Evolutionary conservation across 257 asterid species (phyloP).

Genomic region (Gentiana straminea): DNA sequence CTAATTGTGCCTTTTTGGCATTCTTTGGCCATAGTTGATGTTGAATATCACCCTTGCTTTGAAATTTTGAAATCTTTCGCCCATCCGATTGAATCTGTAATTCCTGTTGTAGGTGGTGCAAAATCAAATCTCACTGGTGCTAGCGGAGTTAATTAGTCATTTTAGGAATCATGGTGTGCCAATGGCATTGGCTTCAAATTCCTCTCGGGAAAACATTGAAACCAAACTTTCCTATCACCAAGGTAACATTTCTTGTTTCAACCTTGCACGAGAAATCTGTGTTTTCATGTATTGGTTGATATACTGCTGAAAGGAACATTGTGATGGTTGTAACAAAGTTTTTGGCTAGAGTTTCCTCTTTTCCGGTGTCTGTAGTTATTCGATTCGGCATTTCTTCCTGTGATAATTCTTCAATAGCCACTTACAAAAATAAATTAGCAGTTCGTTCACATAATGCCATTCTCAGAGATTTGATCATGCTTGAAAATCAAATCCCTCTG

Average conservation of each 20-base stretch:
- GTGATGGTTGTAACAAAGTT: too few relatives aligned
- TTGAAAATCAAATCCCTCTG: too few relatives aligned
- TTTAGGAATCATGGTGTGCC: conserved; percentile 59
- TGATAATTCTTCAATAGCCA: too few relatives aligned
- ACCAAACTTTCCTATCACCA: conserved; percentile 60
- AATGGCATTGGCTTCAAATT: conserved; percentile 85
- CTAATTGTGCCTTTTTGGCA: neutral
- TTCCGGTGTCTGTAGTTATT: too few relatives aligned
- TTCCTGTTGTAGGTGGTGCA: conserved; percentile 55
- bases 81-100: neutral
- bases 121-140: conserved; percentile 86
- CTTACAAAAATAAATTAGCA: too few relatives aligned
- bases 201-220: conserved; percentile 49
- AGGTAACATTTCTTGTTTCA: conserved; percentile 26
- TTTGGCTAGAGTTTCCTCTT: too few relatives aligned
- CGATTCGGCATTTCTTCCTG: too few relatives aligned
- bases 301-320: too few relatives aligned
- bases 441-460: too few relatives aligned
- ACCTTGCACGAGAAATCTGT: neutral
- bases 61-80: neutral
- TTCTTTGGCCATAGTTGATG: conserved; percentile 1
- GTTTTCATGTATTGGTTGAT: too few relatives aligned
- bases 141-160: conserved; percentile 62
- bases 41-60: neutral
- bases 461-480: too few relatives aligned